phyloP scores from a whole-genome alignment of 495 filamentous ascomycete genomes.

The Penicillium cosmopolitanum region DNA sequence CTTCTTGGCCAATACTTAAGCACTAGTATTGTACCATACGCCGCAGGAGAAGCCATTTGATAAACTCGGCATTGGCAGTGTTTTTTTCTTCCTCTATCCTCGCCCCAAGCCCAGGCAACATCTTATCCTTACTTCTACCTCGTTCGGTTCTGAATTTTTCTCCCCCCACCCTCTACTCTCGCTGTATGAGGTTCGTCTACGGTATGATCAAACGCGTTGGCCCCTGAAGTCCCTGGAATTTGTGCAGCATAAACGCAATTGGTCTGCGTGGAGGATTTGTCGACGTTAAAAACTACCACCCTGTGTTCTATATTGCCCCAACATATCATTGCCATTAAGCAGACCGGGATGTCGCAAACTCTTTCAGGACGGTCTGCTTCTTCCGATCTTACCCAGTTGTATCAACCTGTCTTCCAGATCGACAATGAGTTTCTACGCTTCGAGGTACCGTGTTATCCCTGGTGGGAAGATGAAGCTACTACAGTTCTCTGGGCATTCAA shows the following conservation, averaged over 20 bases:
- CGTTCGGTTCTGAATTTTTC: neutral
- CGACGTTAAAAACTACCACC: slow-evolving; percentile 15
- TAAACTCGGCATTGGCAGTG: slow-evolving; percentile 7
- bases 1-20: too few relatives aligned
- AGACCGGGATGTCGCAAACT: slow-evolving; percentile 15
- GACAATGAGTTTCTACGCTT: slow-evolving; percentile 38
- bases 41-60: neutral
- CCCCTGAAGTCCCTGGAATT: slow-evolving; percentile 6
- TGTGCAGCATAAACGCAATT: slow-evolving; percentile 27
- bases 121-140: neutral
- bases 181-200: slow-evolving; percentile 16
- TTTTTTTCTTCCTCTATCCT: neutral
- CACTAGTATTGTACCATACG: too few relatives aligned
- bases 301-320: neutral
- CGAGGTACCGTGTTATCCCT: slow-evolving; percentile 37
- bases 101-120: neutral
- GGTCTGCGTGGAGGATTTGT: slow-evolving; percentile 11
- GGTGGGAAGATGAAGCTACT: slow-evolving; percentile 50
- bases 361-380: slow-evolving; percentile 1
- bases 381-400: slow-evolving; percentile 25
- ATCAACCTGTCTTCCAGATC: slow-evolving; percentile 38
- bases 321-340: neutral
- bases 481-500: slow-evolving; percentile 49
- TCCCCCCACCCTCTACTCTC: slow-evolving; percentile 10
- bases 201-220: slow-evolving; percentile 18